Evolutionary conservation across 371 early-diverging fungal genomes (phyloP).

Genomic region (Mucor irregularis): DNA sequence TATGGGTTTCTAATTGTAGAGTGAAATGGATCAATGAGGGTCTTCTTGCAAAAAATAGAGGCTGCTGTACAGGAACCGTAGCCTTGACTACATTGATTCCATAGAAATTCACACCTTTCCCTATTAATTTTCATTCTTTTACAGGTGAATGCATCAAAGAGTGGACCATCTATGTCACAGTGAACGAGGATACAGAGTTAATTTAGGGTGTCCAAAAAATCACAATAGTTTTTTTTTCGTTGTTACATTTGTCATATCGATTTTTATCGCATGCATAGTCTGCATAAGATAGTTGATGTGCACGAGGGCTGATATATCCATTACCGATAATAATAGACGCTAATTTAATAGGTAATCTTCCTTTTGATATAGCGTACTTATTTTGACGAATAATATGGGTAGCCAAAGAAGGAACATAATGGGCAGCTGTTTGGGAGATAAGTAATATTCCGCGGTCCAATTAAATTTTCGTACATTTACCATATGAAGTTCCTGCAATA

Average conservation of each 20-base stretch:
- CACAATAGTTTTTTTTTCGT: neutral
- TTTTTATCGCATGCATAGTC: constrained; percentile 77
- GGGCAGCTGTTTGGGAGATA: constrained; percentile 52
- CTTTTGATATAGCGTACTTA: constrained; percentile 45
- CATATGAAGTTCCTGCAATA: constrained; percentile 69
- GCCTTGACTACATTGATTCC: constrained; percentile 79
- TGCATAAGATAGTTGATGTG: constrained; percentile 85
- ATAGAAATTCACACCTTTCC: constrained; percentile 70
- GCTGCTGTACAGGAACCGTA: constrained; percentile 77
- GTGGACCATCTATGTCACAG: constrained; percentile 31
- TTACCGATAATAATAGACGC: constrained; percentile 84
- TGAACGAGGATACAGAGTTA: neutral
- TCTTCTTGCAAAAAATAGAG: constrained; percentile 68
- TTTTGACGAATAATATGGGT: constrained; percentile 63
- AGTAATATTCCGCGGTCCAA: neutral
- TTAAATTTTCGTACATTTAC: constrained; percentile 19
- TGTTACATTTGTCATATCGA: constrained; percentile 9
- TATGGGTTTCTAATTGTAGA: neutral
- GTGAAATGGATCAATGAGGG: neutral
- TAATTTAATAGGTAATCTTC: constrained; percentile 21
- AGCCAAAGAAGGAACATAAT: constrained; percentile 76
- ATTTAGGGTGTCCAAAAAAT: neutral
- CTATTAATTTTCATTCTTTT: constrained; percentile 69
- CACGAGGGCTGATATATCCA: constrained; percentile 82
- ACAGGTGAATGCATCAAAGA: constrained; percentile 57